Evolutionary conservation across 768 basidiomycete genomes (phyloP), one percentile per base, ranked within the genome.

Genomic region (Trametes cinnabarina): DNA sequence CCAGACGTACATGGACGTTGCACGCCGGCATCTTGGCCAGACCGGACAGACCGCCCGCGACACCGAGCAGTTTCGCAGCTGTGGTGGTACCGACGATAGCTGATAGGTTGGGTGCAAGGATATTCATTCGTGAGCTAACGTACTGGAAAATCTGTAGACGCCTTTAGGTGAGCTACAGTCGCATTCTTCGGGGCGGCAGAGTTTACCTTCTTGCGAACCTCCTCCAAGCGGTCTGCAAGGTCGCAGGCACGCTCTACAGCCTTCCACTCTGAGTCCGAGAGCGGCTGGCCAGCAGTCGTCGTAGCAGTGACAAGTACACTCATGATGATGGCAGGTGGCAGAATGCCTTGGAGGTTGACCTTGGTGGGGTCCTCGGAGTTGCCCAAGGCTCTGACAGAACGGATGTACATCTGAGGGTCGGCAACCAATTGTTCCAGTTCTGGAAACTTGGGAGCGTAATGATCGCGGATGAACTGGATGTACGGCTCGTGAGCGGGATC

Each of bases 71-170:
- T 79, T 99, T 99, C 46, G 97, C 97, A 53, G 97, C 97, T 80
- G 94, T 96, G 66, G 91, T 94, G 57, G 97, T 97, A 73, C 97
- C 96, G 77, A 98, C 92, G 75, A 99, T 97, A 73, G 92, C 89
- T 68, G 94, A 96, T 71, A 99, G 85, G 74, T 99, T 99, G 68
- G 97, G 97, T 65, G 97, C 96, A 69, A 99, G 88, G 56, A 94
- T 84, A 77, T 93, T 92, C 93, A 99, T 98, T 77, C 97, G 85
- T 67, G 93, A 96, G 80, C 95, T 96, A 73, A 99, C 97, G 82
- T 98, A 99, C 80, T 91, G 88, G 76, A 98, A 96, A 67, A 98
- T 99, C 90, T 95, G 68, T 11, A 22, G 9, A 20, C n/a, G 28
- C 8, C 7, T 28, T n/a, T 14, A 23, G 41, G 35, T 44, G 12